phyloP scores from a whole-genome alignment of 2,329 filamentous ascomycete species.

The Epichloe scottii region DNA sequence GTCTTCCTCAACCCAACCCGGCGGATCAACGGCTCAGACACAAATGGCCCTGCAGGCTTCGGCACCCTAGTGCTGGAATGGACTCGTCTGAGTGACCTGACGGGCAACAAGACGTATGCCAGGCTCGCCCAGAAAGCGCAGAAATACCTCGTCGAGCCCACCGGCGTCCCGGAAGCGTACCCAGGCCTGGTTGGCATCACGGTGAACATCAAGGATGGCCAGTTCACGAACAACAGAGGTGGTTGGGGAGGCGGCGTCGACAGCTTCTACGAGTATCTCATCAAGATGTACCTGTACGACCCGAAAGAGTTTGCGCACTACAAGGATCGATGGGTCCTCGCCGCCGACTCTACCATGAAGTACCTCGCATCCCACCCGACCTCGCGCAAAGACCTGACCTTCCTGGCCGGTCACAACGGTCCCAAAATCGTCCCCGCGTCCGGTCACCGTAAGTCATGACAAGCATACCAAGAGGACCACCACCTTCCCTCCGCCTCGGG shows the following conservation, averaged over 20 bases:
- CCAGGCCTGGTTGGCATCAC: conserved; percentile 62
- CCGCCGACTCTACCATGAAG: conserved; percentile 63
- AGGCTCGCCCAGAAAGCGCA: conserved; percentile 55
- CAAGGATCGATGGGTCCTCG: conserved; percentile 61
- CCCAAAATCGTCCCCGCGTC: conserved; percentile 30
- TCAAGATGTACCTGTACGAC: conserved; percentile 85
- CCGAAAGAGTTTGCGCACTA: conserved; percentile 48
- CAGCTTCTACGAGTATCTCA: conserved; percentile 79
- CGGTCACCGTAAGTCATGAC: conserved; percentile 33
- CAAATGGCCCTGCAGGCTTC: conserved; percentile 62
- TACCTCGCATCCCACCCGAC: conserved; percentile 58
- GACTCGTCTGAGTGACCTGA: conserved; percentile 67
- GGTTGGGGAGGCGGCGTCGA: conserved; percentile 70
- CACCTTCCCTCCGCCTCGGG: neutral
- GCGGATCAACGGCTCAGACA: conserved; percentile 33
- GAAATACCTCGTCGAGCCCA: conserved; percentile 55
- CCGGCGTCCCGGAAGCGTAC: conserved; percentile 50
- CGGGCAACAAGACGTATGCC: conserved; percentile 54
- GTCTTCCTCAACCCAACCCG: conserved; percentile 45
- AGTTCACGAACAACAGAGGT: conserved; percentile 53
- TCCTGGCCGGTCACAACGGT: conserved; percentile 46
- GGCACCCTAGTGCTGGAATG: conserved; percentile 76
- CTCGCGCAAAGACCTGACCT: conserved; percentile 57
- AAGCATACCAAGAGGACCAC: neutral
- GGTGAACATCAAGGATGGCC: conserved; percentile 51